Evolutionary conservation across 176 grass and related monocot species (phyloP).

Genomic region (Musa schizocarpa): DNA sequence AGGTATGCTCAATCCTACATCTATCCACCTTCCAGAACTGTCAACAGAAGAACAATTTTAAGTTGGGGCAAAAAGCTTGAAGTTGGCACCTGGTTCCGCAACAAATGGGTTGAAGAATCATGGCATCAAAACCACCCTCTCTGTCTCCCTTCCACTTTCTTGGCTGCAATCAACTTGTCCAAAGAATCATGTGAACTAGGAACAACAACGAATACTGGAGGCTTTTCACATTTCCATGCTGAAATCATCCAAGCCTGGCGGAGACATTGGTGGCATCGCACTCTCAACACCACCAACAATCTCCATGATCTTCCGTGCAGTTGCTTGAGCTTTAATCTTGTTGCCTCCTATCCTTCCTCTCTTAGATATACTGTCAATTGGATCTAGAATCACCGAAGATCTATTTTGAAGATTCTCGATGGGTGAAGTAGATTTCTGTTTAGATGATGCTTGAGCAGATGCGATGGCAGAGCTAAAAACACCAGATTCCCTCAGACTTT

Average conservation of each 20-base stretch:
- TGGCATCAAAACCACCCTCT: neutral
- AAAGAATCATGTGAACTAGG: neutral
- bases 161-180: neutral
- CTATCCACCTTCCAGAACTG: neutral
- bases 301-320: slow-evolving; percentile 54
- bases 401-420: slow-evolving; percentile 15
- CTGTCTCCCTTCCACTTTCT: neutral
- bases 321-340: slow-evolving; percentile 15
- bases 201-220: neutral
- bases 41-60: too few relatives aligned
- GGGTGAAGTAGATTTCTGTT: slow-evolving; percentile 24
- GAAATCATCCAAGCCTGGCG: slow-evolving; percentile 35
- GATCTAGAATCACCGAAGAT: slow-evolving; percentile 1
- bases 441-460: slow-evolving; percentile 38
- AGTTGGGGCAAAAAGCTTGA: too few relatives aligned
- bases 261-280: slow-evolving; percentile 61
- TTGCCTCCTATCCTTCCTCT: neutral
- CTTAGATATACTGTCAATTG: slow-evolving; percentile 4
- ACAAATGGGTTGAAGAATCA: neutral
- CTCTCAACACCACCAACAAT: slow-evolving; percentile 3
- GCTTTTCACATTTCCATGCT: neutral
- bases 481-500: slow-evolving; percentile 68
- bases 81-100: neutral
- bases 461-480: slow-evolving; percentile 69
- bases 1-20: neutral